Percentiles rank a stretch among this genome's conserved stretches.
phyloP scores from a whole-genome alignment of 1,284 basidiomycete species.

The Trametes hirsuta region DNA sequence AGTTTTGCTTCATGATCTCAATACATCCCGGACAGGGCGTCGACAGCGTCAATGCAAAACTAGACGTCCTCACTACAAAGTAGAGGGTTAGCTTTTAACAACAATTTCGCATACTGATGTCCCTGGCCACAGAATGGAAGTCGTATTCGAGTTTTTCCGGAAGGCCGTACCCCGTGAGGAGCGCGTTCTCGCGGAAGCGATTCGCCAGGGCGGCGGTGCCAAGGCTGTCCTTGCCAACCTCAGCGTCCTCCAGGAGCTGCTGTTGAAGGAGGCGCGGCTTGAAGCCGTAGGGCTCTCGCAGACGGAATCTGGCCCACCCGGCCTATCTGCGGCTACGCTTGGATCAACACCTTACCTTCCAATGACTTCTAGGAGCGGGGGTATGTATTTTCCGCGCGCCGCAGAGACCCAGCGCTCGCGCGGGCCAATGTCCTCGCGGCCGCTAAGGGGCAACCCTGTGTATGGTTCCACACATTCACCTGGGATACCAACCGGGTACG shows the following conservation, averaged over 20 bases:
- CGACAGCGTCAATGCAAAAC: constrained; percentile 37
- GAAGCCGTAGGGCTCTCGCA: not conserved
- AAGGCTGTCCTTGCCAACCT: constrained; percentile 19
- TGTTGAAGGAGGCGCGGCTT: not conserved
- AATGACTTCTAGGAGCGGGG: not conserved
- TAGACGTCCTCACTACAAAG: constrained; percentile 29
- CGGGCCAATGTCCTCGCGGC: not conserved
- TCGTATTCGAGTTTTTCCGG: constrained; percentile 22
- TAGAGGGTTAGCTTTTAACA: not conserved
- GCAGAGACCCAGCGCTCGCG: constrained; percentile 9
- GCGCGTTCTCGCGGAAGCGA: constrained; percentile 11
- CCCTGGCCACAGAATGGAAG: not conserved
- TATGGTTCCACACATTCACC: no score
- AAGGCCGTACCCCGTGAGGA: constrained; percentile 19
- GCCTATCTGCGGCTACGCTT: no score
- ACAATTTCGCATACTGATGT: not conserved
- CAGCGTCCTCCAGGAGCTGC: constrained; percentile 18
- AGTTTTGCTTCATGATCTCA: constrained; percentile 37
- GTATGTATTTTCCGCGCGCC: constrained; percentile 4
- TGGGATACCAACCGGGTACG: no score
- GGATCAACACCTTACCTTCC: no score
- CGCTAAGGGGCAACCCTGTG: not conserved
- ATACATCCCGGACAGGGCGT: constrained; percentile 40
- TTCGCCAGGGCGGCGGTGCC: constrained; percentile 24
- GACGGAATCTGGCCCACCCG: not conserved